phyloP scores from a whole-genome alignment of 78 protist genomes.

The Isochrysis galbana region DNA sequence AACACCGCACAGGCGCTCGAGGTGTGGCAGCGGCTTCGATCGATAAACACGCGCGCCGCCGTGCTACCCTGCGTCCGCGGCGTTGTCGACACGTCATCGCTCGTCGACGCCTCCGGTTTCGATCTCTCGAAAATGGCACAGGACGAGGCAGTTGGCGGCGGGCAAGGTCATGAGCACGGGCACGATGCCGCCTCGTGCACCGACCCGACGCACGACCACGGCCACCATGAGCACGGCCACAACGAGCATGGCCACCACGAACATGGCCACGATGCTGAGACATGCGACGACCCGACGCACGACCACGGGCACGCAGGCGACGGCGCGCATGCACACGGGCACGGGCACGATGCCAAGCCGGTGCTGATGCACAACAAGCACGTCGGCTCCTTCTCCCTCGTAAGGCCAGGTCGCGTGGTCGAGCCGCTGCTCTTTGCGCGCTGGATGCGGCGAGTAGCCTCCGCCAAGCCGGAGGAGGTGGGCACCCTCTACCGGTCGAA shows the following conservation, averaged over 20 bases:
- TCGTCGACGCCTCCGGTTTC: neutral
- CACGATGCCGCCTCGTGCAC: neutral
- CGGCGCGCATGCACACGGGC: neutral
- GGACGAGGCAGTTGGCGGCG: neutral
- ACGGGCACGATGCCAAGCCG: neutral
- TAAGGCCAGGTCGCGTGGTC: neutral
- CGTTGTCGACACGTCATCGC: neutral
- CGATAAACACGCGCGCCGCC: neutral
- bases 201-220: constrained; percentile 1
- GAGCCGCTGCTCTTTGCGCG: neutral
- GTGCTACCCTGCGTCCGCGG: constrained; percentile 2
- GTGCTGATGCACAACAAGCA: neutral
- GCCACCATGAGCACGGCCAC: neutral
- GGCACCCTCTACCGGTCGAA: neutral
- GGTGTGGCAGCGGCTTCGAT: neutral
- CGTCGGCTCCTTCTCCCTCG: neutral
- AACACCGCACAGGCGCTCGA: neutral
- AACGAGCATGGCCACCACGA: neutral
- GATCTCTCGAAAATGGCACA: neutral
- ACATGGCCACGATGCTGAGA: neutral
- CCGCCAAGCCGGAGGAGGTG: neutral
- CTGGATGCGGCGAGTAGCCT: neutral
- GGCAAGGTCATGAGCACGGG: neutral
- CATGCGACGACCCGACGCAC: too few relatives aligned
- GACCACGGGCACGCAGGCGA: neutral